phyloP scores from a whole-genome alignment of 441 rosid genomes.

The Gossypium laxum region DNA sequence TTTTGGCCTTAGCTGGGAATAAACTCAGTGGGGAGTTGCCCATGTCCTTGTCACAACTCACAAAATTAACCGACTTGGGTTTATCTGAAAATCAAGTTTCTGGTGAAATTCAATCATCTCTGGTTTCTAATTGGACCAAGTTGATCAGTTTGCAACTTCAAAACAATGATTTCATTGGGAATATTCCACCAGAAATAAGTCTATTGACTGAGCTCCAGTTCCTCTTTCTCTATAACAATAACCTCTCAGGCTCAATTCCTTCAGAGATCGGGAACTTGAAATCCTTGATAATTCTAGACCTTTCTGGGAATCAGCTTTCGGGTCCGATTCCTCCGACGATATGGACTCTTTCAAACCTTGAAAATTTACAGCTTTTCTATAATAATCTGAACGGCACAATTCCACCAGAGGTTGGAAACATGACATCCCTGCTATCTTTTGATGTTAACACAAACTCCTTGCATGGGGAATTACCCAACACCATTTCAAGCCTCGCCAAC shows the following conservation, averaged over 20 bases:
- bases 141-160: constrained; percentile 46
- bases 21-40: constrained; percentile 42
- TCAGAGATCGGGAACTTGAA: constrained; percentile 33
- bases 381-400: constrained; percentile 37
- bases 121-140: constrained; percentile 40
- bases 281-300: constrained; percentile 19
- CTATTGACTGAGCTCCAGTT: constrained; percentile 23
- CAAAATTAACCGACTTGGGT: constrained; percentile 27
- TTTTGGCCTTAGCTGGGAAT: constrained; percentile 42
- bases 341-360: constrained; percentile 29
- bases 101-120: constrained; percentile 36
- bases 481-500: constrained; percentile 26
- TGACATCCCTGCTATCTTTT: constrained; percentile 19
- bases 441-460: constrained; percentile 31
- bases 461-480: constrained; percentile 30
- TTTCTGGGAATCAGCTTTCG: constrained; percentile 30
- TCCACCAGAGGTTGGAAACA: constrained; percentile 34
- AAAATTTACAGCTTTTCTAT: constrained; percentile 20
- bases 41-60: constrained; percentile 40
- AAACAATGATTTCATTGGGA: constrained; percentile 34
- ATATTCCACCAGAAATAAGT: constrained; percentile 43
- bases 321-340: constrained; percentile 30
- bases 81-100: constrained; percentile 34
- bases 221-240: constrained; percentile 35
- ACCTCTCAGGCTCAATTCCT: constrained; percentile 40